A percentile compares a stretch with the other conserved stretches of the same genome.
phyloP scores from a whole-genome alignment of 352 stramenopile genomes.

The Globisporangium nagaii region DNA sequence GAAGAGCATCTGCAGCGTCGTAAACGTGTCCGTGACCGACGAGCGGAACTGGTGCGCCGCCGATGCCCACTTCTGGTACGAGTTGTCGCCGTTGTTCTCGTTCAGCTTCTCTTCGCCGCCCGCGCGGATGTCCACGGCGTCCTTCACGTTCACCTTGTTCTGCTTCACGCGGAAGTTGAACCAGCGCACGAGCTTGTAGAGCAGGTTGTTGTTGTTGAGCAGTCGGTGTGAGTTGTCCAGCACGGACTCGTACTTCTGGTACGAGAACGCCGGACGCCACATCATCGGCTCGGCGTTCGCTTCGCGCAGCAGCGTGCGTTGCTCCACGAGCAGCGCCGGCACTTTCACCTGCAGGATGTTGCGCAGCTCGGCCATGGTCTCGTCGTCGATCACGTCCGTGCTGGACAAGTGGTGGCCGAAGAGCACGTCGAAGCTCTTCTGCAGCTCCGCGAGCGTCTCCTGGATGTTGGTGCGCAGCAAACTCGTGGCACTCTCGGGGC shows the following conservation, averaged over 20 bases:
- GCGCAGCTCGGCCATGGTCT: slow-evolving; percentile 51
- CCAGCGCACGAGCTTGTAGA: slow-evolving; percentile 80
- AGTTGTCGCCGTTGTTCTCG: slow-evolving; percentile 12
- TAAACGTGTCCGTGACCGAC: slow-evolving; percentile 58
- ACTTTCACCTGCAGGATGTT: slow-evolving; percentile 54
- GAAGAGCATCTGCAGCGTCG: slow-evolving; percentile 70
- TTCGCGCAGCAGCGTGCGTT: slow-evolving; percentile 55
- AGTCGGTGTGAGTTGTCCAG: slow-evolving; percentile 53
- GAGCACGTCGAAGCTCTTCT: slow-evolving; percentile 57
- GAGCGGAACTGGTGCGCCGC: slow-evolving; percentile 46
- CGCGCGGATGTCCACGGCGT: slow-evolving; percentile 51
- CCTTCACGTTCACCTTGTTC: slow-evolving; percentile 30
- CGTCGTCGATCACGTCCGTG: slow-evolving; percentile 39
- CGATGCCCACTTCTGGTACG: slow-evolving; percentile 43
- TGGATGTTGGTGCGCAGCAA: slow-evolving; percentile 73
- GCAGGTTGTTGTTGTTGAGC: slow-evolving; percentile 79
- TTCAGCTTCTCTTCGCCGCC: slow-evolving; percentile 11
- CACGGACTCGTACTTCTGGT: slow-evolving; percentile 68
- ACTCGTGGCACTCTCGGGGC: slow-evolving; percentile 56
- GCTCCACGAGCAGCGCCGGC: slow-evolving; percentile 47
- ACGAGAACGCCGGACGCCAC: slow-evolving; percentile 68
- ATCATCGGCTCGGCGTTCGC: slow-evolving; percentile 57
- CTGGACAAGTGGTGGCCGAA: slow-evolving; percentile 69
- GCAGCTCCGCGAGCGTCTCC: slow-evolving; percentile 56
- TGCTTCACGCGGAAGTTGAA: slow-evolving; percentile 61